phyloP scores from a whole-genome alignment of 2,329 filamentous ascomycete genomes.

The Grosmannia serpens region DNA sequence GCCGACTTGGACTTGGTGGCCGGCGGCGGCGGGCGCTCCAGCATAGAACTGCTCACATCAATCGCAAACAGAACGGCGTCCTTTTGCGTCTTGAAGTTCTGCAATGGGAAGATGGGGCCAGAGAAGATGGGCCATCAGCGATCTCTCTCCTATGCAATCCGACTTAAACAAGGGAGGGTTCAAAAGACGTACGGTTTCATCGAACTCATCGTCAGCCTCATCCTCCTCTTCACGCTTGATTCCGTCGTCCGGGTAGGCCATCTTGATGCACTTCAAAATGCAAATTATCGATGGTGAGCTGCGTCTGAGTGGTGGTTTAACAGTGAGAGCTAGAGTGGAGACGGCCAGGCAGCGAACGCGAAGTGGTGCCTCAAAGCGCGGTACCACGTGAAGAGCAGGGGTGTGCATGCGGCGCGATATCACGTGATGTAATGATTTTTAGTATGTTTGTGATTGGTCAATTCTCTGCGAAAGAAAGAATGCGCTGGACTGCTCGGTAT shows the following conservation, averaged over 20 bases:
- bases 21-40: slow-evolving; percentile 53
- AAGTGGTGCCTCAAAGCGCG: background rate
- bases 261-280: slow-evolving; percentile 5
- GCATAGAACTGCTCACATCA: slow-evolving; percentile 81
- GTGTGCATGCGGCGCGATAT: background rate
- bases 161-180: no score
- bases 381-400: background rate
- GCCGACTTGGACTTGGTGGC: slow-evolving; percentile 64
- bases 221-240: slow-evolving; percentile 45
- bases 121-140: background rate
- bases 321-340: background rate
- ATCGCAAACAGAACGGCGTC: slow-evolving; percentile 98
- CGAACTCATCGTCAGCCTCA: slow-evolving; percentile 52
- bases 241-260: slow-evolving; percentile 21
- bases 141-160: background rate
- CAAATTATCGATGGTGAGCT: background rate
- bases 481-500: no score
- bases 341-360: slow-evolving; percentile 8
- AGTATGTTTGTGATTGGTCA: slow-evolving; percentile 6
- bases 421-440: slow-evolving; percentile 4
- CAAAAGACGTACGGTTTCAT: slow-evolving; percentile 16
- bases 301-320: no score
- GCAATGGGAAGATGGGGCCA: slow-evolving; percentile 1
- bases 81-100: slow-evolving; percentile 86
- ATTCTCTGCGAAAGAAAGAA: background rate